Percentiles rank a stretch among this genome's conserved stretches.
These are phyloP conservation scores for Bertia moriformis DNA, from an alignment of 2,329 filamentous ascomycete genomes.

Conservation along the genomic window DNA sequence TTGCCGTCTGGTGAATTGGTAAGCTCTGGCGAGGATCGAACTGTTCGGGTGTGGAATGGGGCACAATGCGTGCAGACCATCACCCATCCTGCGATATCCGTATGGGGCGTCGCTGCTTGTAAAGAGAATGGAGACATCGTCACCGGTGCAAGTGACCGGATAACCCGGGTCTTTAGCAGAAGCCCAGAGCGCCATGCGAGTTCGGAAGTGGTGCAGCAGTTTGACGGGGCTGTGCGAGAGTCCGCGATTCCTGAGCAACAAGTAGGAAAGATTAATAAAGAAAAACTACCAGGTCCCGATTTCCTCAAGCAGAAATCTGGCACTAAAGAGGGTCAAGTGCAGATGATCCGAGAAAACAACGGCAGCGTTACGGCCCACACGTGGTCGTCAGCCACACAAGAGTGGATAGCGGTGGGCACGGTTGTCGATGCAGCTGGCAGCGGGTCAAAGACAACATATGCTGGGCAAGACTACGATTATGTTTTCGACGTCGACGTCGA, in stretches of 20 bases:
- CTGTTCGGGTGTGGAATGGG: conserved; percentile 75
- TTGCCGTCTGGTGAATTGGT: conserved; percentile 76
- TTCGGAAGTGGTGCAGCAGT: conserved; percentile 51
- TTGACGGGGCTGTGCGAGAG: conserved; percentile 67
- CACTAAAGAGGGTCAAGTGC: conserved; percentile 90
- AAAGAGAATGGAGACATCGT: conserved; percentile 76
- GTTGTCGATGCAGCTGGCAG: conserved; percentile 81
- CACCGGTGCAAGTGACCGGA: conserved; percentile 78
- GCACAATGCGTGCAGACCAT: conserved; percentile 82
- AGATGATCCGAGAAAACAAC: conserved; percentile 74
- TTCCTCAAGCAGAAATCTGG: conserved; percentile 71
- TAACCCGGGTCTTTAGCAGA: conserved; percentile 73
- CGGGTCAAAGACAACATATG: conserved; percentile 60
- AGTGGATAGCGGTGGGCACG: conserved; percentile 84
- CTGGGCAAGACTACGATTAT: conserved; percentile 83
- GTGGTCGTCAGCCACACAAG: conserved; percentile 60
- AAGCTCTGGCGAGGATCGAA: conserved; percentile 88
- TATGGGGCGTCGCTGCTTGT: conserved; percentile 83
- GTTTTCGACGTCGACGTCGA: conserved; percentile 96
- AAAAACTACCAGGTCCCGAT: conserved; percentile 75
- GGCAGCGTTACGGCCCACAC: conserved; percentile 75
- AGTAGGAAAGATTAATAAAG: conserved; percentile 73
- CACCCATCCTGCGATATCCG: conserved; percentile 88
- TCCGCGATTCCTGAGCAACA: conserved; percentile 83
- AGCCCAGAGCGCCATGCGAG: conserved; percentile 56